Base-by-base conservation (phyloP, 192 early-diverging fungal species). In the Coemansia aciculifera region DNA sequence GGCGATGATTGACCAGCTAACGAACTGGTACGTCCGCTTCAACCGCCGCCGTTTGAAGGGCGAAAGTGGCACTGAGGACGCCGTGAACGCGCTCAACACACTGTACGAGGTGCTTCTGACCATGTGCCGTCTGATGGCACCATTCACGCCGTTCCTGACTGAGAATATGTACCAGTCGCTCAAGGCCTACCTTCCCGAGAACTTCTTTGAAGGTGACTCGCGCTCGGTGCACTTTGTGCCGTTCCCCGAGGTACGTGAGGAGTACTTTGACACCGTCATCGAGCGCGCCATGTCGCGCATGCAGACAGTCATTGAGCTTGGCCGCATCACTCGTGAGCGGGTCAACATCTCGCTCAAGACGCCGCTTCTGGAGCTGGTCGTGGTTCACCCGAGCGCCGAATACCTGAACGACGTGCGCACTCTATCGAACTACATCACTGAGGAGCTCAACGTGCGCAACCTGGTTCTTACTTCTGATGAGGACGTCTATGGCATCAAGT, bases 1-100 rank as follows among this genome's bases (percentile, higher is more conserved):
- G 62, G 80, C 83, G 67, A 85, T 96, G 67, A 92, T 99, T 64
- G 97, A 99, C 78, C 85, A 91, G 40, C 86, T 99, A 62, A 99
- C 97, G 59, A 99, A 99, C 85, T 97, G 95, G 95, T 99, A 99
- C 81, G 89, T 99, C 63, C 91, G 96, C 54, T 96, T 97, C 86
- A 99, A 99, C 88, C 93, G 97, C 63, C 91, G 90, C 74, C 90
- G 97, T 62, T 81, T 99, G 73, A 99, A 99, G 87, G 96, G 96
- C 59, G 95, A 98, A 67, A 89, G 90, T 71, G 94, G 97, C 51
- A 63, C 87, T 5, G 94, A 92, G 60, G 96, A 98, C 62, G 88
- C 94, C 9, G 84, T 85, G 23, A 77, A 87, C 60, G 91, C 96
- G n/a, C 86, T 97, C 75, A 95, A 96, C 81, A 93, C 94, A 12